These are phyloP conservation scores for Fusarium sp. DNA, from an alignment of 2,329 filamentous ascomycete species.

Conservation along the genomic window DNA sequence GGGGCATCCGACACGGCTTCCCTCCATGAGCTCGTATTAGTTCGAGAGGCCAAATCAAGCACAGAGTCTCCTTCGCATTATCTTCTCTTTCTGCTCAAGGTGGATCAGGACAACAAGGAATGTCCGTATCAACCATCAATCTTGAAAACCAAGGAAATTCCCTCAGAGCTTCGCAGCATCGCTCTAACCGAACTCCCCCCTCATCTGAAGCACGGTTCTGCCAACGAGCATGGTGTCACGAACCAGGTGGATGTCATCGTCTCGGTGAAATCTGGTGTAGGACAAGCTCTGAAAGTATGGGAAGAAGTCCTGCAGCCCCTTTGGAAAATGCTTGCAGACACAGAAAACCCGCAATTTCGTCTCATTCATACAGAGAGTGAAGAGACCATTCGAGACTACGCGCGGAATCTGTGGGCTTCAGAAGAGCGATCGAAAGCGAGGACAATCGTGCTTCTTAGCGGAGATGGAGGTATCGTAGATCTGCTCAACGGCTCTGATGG, in stretches of 20 bases:
- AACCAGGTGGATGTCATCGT: conserved; percentile 70
- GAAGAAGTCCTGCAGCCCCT: conserved; percentile 66
- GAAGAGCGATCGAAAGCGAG: conserved; percentile 48
- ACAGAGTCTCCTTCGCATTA: conserved; percentile 8
- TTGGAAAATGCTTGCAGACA: conserved; percentile 55
- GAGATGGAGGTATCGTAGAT: conserved; percentile 88
- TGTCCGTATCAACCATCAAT: conserved; percentile 46
- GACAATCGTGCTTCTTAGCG: conserved; percentile 82
- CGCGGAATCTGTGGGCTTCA: conserved; percentile 53
- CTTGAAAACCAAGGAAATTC: conserved; percentile 46
- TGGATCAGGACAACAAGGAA: conserved; percentile 46
- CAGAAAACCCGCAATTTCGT: conserved; percentile 10
- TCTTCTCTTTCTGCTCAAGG: conserved; percentile 56
- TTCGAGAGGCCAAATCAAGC: conserved; percentile 23
- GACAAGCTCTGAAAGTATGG: conserved; percentile 67
- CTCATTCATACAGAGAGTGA: conserved; percentile 72
- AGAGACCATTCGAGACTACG: conserved; percentile 73
- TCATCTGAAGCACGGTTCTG: conserved; percentile 47
- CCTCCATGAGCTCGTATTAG: conserved; percentile 47
- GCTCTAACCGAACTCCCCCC: conserved; percentile 53
- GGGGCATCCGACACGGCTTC: conserved; percentile 26
- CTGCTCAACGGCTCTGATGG: conserved; percentile 73
- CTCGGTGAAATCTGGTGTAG: conserved; percentile 73
- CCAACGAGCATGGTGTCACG: conserved; percentile 33
- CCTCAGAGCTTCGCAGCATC: conserved; percentile 54